phyloP scores from a whole-genome alignment of 2,329 filamentous ascomycete species.

The Colletotrichum caudatum region DNA sequence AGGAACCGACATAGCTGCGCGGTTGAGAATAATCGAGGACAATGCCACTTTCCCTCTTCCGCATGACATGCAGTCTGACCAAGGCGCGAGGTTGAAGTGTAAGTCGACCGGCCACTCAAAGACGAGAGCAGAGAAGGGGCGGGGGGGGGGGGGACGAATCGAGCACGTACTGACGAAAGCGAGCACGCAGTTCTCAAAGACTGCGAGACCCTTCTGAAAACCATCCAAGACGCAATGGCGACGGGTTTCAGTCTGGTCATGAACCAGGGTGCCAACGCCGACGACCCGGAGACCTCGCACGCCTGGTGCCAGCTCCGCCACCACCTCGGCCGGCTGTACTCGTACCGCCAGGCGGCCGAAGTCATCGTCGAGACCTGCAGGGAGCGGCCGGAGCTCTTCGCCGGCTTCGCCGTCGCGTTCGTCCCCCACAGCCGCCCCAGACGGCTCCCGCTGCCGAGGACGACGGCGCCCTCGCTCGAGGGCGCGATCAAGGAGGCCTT shows the following conservation, averaged over 20 bases:
- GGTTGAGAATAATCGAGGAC: neutral
- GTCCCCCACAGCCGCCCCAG: neutral
- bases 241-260: neutral
- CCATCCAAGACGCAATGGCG: neutral
- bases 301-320: neutral
- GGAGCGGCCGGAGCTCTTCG: neutral
- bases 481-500: neutral
- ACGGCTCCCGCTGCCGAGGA: neutral
- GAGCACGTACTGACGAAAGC: neutral
- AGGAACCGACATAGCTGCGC: neutral
- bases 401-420: neutral
- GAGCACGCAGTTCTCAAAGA: neutral
- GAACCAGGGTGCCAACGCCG: neutral
- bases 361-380: neutral
- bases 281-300: neutral
- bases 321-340: neutral
- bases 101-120: neutral
- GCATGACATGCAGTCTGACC: neutral
- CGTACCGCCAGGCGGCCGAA: neutral
- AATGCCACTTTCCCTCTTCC: neutral
- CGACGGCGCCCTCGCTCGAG: neutral
- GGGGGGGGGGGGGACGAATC: neutral
- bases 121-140: neutral
- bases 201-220: neutral
- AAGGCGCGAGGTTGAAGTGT: neutral